phyloP scores from a whole-genome alignment of 1,284 basidiomycete species.

The Microbotryum violaceum region DNA sequence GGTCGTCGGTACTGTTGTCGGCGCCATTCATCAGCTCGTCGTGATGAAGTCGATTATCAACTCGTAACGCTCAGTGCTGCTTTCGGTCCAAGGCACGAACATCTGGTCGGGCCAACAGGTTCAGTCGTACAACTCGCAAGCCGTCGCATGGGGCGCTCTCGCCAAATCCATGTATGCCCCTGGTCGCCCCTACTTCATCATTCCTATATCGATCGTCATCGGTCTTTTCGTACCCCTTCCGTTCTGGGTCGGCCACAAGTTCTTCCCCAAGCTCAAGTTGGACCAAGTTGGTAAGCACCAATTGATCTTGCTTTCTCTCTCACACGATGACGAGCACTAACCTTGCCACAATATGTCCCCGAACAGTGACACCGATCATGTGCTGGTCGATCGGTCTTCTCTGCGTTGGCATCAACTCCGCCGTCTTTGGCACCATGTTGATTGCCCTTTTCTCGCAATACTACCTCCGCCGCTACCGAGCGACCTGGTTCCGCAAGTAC shows the following conservation, averaged over 20 bases:
- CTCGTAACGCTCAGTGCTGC: constrained; percentile 48
- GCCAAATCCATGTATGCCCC: constrained; percentile 52
- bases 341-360: no score
- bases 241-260: constrained; percentile 50
- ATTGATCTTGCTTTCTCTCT: no score
- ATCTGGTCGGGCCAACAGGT: constrained; percentile 50
- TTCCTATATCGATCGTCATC: constrained; percentile 38
- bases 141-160: constrained; percentile 60
- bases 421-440: constrained; percentile 23
- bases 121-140: constrained; percentile 53
- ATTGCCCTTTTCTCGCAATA: constrained; percentile 23
- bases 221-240: constrained; percentile 53
- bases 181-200: constrained; percentile 44
- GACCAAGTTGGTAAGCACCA: constrained; percentile 20
- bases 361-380: constrained; percentile 21
- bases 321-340: no score
- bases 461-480: constrained; percentile 19
- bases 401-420: constrained; percentile 32
- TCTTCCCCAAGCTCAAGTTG: constrained; percentile 45
- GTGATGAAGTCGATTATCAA: constrained; percentile 53
- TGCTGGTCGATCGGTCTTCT: constrained; percentile 27
- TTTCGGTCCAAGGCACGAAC: constrained; percentile 47
- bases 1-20: constrained; percentile 57
- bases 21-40: constrained; percentile 43
- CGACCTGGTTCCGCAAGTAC: constrained; percentile 35